Percentiles rank a stretch among this genome's conserved stretches.
Evolutionary conservation across 2,329 filamentous ascomycete genomes (phyloP).

Genomic region (Hypoxylon sp.): DNA sequence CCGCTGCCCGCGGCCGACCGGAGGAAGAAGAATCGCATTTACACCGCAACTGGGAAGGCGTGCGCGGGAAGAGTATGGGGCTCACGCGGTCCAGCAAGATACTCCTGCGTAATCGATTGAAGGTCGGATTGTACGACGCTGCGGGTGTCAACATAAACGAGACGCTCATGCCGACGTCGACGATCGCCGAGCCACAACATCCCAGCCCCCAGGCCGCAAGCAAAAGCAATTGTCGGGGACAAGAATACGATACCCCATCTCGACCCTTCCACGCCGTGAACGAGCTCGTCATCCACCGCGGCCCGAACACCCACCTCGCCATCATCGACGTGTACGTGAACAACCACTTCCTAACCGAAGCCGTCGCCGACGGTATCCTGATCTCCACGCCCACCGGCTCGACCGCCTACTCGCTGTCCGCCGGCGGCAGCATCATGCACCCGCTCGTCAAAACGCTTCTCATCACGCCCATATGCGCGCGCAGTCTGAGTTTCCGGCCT

Average conservation of each 20-base stretch:
- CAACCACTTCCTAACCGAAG: constrained; percentile 89
- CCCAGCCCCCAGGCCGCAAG: too few species aligned
- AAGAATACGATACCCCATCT: constrained; percentile 40
- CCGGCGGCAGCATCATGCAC: constrained; percentile 93
- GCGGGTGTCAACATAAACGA: constrained; percentile 71
- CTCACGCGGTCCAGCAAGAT: constrained; percentile 79
- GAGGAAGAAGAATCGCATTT: constrained; percentile 45
- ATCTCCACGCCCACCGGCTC: constrained; percentile 94
- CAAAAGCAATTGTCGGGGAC: too few species aligned
- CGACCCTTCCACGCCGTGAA: constrained; percentile 81
- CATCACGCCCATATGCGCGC: constrained; percentile 92
- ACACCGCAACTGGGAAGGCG: constrained; percentile 72
- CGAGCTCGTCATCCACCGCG: constrained; percentile 93
- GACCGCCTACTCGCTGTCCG: constrained; percentile 94
- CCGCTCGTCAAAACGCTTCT: constrained; percentile 89
- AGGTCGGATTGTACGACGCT: constrained; percentile 84
- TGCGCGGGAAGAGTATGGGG: constrained; percentile 86
- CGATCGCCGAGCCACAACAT: constrained; percentile 57
- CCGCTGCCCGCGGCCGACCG: constrained; percentile 48
- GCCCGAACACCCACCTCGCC: constrained; percentile 88
- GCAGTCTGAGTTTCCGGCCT: constrained; percentile 91
- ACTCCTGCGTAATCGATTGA: constrained; percentile 85
- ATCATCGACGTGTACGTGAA: constrained; percentile 93
- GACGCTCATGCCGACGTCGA: constrained; percentile 61
- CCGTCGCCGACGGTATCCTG: constrained; percentile 94